These are phyloP conservation scores for Steccherinum ochraceum DNA, from an alignment of 768 basidiomycete genomes.

Conservation along the genomic window DNA sequence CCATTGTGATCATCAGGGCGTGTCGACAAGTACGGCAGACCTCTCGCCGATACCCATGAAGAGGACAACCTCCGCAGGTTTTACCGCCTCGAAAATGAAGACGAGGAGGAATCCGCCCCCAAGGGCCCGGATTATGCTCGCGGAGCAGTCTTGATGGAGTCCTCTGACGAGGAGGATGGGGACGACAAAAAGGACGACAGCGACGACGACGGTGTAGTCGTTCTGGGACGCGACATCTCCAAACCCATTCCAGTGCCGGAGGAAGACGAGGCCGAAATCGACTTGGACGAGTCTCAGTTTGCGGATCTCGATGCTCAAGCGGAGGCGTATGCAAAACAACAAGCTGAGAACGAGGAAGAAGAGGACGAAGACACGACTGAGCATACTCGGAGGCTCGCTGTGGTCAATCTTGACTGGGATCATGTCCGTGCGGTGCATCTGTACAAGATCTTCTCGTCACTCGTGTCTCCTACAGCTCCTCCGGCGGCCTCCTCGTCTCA, in stretches of 20 bases:
- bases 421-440: constrained; percentile 85
- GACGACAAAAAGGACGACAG: constrained; percentile 29
- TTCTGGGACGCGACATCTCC: constrained; percentile 41
- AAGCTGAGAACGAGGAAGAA: constrained; percentile 38
- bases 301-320: constrained; percentile 73
- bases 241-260: constrained; percentile 34
- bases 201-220: constrained; percentile 42
- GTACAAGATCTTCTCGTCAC: constrained; percentile 88
- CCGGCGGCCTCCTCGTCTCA: constrained; percentile 19
- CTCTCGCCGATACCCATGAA: constrained; percentile 60
- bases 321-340: constrained; percentile 44
- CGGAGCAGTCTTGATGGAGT: constrained; percentile 81
- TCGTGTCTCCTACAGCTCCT: constrained; percentile 53
- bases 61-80: constrained; percentile 73
- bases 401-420: constrained; percentile 98
- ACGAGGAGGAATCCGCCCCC: constrained; percentile 24
- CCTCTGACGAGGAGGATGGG: constrained; percentile 71
- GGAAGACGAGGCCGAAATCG: constrained; percentile 50
- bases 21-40: constrained; percentile 89
- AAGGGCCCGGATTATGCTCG: constrained; percentile 76
- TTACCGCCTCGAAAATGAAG: constrained; percentile 62
- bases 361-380: constrained; percentile 31
- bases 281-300: constrained; percentile 73
- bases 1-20: constrained; percentile 31
- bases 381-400: constrained; percentile 68